Evolutionary conservation across 768 basidiomycete genomes (phyloP), one percentile per base, ranked within the genome.

Genomic region (Omphalotus guepiniiformis): DNA sequence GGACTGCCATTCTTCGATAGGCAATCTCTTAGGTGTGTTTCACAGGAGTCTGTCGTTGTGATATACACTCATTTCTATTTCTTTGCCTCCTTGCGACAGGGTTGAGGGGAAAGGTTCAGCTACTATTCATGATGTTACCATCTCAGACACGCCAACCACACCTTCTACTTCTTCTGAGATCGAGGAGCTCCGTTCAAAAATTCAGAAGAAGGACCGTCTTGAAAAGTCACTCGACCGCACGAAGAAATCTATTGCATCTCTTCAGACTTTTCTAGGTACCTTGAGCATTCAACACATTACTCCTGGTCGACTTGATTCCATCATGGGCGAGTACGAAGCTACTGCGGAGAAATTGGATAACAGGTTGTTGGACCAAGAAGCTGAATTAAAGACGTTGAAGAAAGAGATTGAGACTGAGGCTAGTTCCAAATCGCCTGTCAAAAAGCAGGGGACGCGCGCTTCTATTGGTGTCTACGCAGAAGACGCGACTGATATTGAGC

Each of bases 101-200:
- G 73, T 74, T 3, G 71, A 75, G 59, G 74, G 73, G 6, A 55
- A 63, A 16, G 71, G 73, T n/a, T 53, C 59, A 32, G 73, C 71
- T 4, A 73, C 69, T 0, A 75, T 76, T 35, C 72, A 75, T 39
- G 73, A 75, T 48, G 72, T 75, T 1, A 63, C 67, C 13, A 49
- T 72, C 26, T 66, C 67, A 2, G 42, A 30, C 1, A 46, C 54
- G 13, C 47, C 59, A 1, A 58, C 48, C 6, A 57, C 65, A 1
- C 68, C 69, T 0, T 55, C 62, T 0, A 52, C 48, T 2, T n/a
- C n/a, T n/a, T n/a, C n/a, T n/a, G n/a, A n/a, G n/a, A 56, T 71
- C 9, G 32, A 48, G 1, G 61, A 42, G 0, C 62, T 74, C 1
- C n/a, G 53, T 16, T 16, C 39, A 1, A 62, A n/a, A n/a, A n/a